A percentile compares a stretch with the other conserved stretches of the same genome.
Conservation (phyloP, 495 filamentous ascomycete species). For the Penicillium nucicola region DNA sequence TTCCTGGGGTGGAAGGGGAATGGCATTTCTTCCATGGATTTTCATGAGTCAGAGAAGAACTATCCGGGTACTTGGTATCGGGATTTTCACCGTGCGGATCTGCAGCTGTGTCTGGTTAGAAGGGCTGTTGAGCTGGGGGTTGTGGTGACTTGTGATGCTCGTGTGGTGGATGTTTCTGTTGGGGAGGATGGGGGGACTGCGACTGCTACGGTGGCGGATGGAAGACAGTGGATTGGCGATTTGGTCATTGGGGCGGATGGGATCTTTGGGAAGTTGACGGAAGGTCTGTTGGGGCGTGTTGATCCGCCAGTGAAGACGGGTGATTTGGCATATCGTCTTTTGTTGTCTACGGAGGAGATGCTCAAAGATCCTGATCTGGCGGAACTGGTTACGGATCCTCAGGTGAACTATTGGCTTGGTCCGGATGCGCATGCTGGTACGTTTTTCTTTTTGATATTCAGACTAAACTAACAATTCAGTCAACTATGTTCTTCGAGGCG, state of each 20-base stretch:
- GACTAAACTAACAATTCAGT: conserved; percentile 28
- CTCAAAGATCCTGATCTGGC: conserved; percentile 49
- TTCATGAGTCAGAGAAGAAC: conserved; percentile 36
- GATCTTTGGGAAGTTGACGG: conserved; percentile 45
- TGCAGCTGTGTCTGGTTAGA: conserved; percentile 50
- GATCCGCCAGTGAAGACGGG: conserved; percentile 55
- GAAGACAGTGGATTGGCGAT: conserved; percentile 43
- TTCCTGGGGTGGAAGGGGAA: conserved; percentile 51
- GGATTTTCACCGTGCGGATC: conserved; percentile 58
- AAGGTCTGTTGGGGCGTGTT: conserved; percentile 34
- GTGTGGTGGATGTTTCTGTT: conserved; percentile 39
- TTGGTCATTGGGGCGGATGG: conserved; percentile 59
- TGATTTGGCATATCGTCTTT: conserved; percentile 64
- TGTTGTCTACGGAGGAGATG: conserved; percentile 49
- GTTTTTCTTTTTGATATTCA: not conserved
- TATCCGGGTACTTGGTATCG: conserved; percentile 54
- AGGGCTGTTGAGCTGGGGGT: conserved; percentile 52
- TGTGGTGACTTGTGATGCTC: conserved; percentile 38
- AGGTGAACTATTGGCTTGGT: conserved; percentile 71
- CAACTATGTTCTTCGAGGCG: conserved; percentile 58
- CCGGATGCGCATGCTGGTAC: conserved; percentile 54
- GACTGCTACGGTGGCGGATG: conserved; percentile 25
- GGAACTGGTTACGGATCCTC: conserved; percentile 48
- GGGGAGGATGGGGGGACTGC: conserved; percentile 20
- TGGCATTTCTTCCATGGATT: conserved; percentile 50